Percentiles rank a stretch among this genome's conserved stretches.
phyloP scores from a whole-genome alignment of 2,329 filamentous ascomycete genomes.

The Davidsoniella eucalypti region DNA sequence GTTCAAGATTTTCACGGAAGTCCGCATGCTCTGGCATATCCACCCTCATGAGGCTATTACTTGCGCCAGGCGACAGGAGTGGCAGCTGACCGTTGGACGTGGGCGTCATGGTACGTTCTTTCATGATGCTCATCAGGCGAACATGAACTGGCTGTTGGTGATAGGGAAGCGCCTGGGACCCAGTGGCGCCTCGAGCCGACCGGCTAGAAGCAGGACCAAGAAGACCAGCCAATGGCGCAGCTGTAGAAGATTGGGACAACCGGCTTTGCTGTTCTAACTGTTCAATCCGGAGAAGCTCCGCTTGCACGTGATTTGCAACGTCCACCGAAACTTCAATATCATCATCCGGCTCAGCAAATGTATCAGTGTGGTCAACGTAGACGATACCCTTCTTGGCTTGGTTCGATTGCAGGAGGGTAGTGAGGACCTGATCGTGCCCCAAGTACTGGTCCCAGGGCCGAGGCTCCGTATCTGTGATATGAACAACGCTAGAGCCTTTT shows the following conservation, averaged over 20 bases:
- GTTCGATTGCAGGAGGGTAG: slow-evolving; percentile 28
- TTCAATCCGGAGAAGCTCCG: slow-evolving; percentile 3
- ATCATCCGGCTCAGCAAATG: slow-evolving; percentile 9
- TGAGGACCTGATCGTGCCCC: slow-evolving; percentile 15
- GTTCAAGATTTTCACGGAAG: not conserved
- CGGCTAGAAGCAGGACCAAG: too few relatives aligned
- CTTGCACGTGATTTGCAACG: not conserved
- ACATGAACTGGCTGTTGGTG: not conserved
- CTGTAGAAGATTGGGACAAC: too few relatives aligned
- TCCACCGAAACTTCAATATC: slow-evolving; percentile 7
- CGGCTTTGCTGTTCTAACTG: slow-evolving; percentile 1
- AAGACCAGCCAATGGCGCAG: too few relatives aligned
- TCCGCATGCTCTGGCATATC: slow-evolving; percentile 3
- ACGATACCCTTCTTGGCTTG: not conserved
- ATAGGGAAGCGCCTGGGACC: not conserved
- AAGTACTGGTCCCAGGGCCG: slow-evolving; percentile 7
- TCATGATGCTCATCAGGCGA: not conserved
- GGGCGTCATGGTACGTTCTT: slow-evolving; percentile 4
- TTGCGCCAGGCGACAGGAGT: not conserved
- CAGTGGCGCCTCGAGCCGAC: not conserved
- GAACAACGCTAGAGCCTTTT: slow-evolving; percentile 13
- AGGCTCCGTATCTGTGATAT: not conserved
- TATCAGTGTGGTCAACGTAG: slow-evolving; percentile 10
- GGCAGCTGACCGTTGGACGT: slow-evolving; percentile 1
- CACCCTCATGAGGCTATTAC: not conserved